Percentiles rank a stretch among this genome's conserved stretches.
Evolutionary conservation across 179 eudicot genomes (phyloP).

Genomic region (Dionaea muscipula): DNA sequence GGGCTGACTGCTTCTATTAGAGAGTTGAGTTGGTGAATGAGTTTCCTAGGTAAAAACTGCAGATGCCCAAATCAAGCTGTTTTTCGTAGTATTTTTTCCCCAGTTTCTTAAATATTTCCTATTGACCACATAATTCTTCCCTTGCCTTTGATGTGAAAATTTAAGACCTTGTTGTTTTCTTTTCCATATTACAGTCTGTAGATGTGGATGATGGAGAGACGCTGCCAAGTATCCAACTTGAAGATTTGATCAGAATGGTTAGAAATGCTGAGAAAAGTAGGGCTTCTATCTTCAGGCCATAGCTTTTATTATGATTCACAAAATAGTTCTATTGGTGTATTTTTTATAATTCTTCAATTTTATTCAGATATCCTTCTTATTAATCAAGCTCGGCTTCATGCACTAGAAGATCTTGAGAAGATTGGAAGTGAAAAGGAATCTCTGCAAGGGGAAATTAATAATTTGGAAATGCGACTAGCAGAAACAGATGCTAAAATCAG

Average conservation of each 20-base stretch:
- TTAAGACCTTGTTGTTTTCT: background rate
- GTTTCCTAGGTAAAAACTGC: background rate
- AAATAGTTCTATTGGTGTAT: background rate
- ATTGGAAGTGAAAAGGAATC: slow-evolving; percentile 61
- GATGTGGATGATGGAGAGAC: slow-evolving; percentile 28
- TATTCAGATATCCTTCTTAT: slow-evolving; percentile 66
- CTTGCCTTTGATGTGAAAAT: background rate
- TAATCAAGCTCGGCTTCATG: slow-evolving; percentile 77
- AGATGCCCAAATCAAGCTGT: background rate
- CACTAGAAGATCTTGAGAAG: slow-evolving; percentile 65
- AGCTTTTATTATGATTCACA: background rate
- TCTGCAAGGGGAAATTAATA: slow-evolving; percentile 65
- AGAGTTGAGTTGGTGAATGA: background rate
- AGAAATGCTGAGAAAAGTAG: slow-evolving; percentile 88
- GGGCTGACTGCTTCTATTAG: background rate
- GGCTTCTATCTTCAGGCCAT: slow-evolving; percentile 9
- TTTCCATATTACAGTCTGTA: slow-evolving; percentile 33
- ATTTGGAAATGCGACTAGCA: slow-evolving; percentile 62
- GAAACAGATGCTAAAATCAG: slow-evolving; percentile 73
- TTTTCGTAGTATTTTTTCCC: background rate
- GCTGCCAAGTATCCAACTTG: slow-evolving; percentile 32
- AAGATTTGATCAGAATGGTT: slow-evolving; percentile 76
- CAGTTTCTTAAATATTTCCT: background rate
- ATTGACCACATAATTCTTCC: background rate
- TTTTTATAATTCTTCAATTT: background rate